Evolutionary conservation across 2,329 filamentous ascomycete genomes (phyloP).

Genomic region (Daldinia sp.): DNA sequence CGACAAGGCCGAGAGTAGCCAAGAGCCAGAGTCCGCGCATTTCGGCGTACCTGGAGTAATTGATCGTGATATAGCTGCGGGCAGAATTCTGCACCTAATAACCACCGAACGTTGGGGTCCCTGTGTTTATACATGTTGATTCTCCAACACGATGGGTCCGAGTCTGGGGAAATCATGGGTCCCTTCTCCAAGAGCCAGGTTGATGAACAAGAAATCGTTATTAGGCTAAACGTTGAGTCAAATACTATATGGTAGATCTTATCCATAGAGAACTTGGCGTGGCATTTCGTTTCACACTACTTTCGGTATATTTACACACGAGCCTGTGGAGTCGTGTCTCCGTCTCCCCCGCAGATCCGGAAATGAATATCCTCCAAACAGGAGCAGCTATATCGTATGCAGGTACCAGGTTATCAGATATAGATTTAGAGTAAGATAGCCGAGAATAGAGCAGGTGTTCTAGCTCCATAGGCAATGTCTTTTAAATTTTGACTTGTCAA

Average conservation of each 20-base stretch:
- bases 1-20: constrained; percentile 48
- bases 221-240: constrained; percentile 36
- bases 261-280: constrained; percentile 11
- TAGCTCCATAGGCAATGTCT: no score
- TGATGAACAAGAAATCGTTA: constrained; percentile 6
- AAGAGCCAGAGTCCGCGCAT: constrained; percentile 46
- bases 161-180: constrained; percentile 10
- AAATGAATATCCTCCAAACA: constrained; percentile 48
- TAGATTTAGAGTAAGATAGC: constrained; percentile 17
- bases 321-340: constrained; percentile 13
- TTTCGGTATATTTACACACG: constrained; percentile 30
- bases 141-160: constrained; percentile 15
- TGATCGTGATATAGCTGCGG: neutral
- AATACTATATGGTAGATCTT: constrained; percentile 11
- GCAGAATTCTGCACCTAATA: neutral
- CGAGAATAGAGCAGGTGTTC: constrained; percentile 2
- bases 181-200: constrained; percentile 31
- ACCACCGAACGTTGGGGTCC: constrained; percentile 2
- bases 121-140: constrained; percentile 32
- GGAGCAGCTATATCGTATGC: neutral
- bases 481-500: no score
- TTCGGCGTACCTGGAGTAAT: constrained; percentile 11
- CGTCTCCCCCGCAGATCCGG: constrained; percentile 60
- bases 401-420: no score
- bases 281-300: constrained; percentile 3